Base-by-base conservation (phyloP, 176 grass and related monocot genomes). In the Oropetium thomaeum region DNA sequence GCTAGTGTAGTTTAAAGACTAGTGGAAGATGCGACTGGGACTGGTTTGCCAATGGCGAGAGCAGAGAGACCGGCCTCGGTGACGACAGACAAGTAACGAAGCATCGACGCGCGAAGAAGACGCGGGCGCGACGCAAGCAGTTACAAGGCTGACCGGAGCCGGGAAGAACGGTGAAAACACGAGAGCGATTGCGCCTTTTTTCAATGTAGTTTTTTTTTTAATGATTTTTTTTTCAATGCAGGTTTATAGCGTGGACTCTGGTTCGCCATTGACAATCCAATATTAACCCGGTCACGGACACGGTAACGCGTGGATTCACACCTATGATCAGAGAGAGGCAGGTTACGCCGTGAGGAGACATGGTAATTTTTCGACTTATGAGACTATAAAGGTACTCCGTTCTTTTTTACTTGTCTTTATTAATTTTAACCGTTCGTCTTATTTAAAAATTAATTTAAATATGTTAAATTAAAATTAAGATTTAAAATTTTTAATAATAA, bases 31-130 rank as follows among this genome's bases (percentile, higher is more conserved):
- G 26, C 40, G 31, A 11, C 7, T 0, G 74, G 0, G 1, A 34
- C 29, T 12, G 41, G 41, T 71, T 61, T 67, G n/a, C 67, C n/a
- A 70, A 62, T 80, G 66, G 38, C n/a, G 29, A 58, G 55, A n/a
- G 66, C 26, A 20, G 69, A 43, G 75, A 57, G 34, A 1, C 22
- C 19, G 19, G 47, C 22, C 43, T n/a, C 61, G 61, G 45, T 19
- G 65, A 12, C 8, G 48, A 51, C 19, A 5, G 48, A 5, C 8
- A 35, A 65, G 23, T 41, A 60, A 49, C 14, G 42, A n/a, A 41
- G 58, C 37, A 11, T 5, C 30, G 72, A 40, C 77, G 76, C 37
- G 76, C 7, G 76, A 5, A n/a, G 57, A 22, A 10, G 73, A 44
- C 9, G 15, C 26, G 10, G 70, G n/a, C n/a, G n/a, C 13, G 1